A percentile compares a stretch with the other conserved stretches of the same genome.
Evolutionary conservation across 352 stramenopile genomes (phyloP).

Genomic region (Phytophthora tubulina): DNA sequence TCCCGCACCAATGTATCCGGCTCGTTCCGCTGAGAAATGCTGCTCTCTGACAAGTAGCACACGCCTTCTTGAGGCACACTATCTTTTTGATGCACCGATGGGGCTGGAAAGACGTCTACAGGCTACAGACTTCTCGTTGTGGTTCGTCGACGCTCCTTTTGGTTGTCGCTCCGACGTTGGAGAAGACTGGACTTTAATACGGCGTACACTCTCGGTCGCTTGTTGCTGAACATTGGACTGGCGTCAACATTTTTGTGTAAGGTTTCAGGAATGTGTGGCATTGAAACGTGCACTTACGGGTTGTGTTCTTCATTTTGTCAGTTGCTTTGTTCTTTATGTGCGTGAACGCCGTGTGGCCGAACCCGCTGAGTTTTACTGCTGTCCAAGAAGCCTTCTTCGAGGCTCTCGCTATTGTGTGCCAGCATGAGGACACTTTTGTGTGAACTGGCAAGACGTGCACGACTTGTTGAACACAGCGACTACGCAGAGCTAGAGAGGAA

Average conservation of each 20-base stretch:
- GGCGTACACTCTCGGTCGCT: slow-evolving; percentile 58
- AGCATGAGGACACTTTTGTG: slow-evolving; percentile 87
- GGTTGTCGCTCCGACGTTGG: slow-evolving; percentile 56
- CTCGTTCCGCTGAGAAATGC: too few species aligned
- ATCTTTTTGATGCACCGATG: background rate
- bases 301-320: slow-evolving; percentile 26
- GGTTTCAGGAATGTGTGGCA: slow-evolving; percentile 10
- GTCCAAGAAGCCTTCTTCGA: slow-evolving; percentile 88
- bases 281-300: too few species aligned
- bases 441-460: slow-evolving; percentile 67
- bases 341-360: slow-evolving; percentile 85
- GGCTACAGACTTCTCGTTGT: slow-evolving; percentile 16
- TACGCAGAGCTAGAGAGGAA: slow-evolving; percentile 67
- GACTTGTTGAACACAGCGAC: slow-evolving; percentile 69
- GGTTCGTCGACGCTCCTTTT: slow-evolving; percentile 39
- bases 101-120: slow-evolving; percentile 17
- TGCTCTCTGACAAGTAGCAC: too few species aligned
- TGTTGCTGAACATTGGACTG: slow-evolving; percentile 63
- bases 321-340: slow-evolving; percentile 83
- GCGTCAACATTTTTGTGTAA: slow-evolving; percentile 74
- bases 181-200: slow-evolving; percentile 58
- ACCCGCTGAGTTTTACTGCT: slow-evolving; percentile 82
- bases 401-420: slow-evolving; percentile 83
- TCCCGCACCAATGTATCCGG: too few species aligned
- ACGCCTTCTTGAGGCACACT: too few species aligned